Evolutionary conservation across 108 stramenopile genomes (phyloP).

Genomic region (Nitzschia inconspicua): DNA sequence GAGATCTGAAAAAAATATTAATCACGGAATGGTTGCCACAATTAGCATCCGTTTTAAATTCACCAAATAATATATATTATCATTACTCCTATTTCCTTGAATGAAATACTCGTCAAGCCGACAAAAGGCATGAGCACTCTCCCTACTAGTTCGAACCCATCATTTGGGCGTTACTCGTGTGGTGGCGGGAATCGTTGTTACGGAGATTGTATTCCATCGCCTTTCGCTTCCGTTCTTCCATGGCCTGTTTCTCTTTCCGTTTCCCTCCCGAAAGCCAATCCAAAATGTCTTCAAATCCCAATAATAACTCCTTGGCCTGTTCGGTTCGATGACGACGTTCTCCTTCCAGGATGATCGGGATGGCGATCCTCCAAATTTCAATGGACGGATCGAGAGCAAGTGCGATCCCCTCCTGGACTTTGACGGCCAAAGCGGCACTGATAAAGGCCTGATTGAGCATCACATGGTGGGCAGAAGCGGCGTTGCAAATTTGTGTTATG

Average conservation of each 20-base stretch:
- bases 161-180: no score
- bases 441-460: conserved; percentile 58
- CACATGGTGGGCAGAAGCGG: conserved; percentile 49
- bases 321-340: conserved; percentile 28
- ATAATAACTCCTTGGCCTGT: conserved; percentile 13
- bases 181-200: no score
- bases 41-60: no score
- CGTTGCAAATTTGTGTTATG: conserved; percentile 47
- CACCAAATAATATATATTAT: no score
- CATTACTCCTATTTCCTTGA: no score
- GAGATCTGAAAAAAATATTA: no score
- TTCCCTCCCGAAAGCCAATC: conserved; percentile 26
- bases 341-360: conserved; percentile 47
- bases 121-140: no score
- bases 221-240: conserved; percentile 46
- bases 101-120: no score
- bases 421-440: conserved; percentile 49
- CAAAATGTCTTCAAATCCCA: not conserved
- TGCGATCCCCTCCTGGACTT: conserved; percentile 68
- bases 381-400: conserved; percentile 50
- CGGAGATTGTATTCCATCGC: conserved; percentile 47
- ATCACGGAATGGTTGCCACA: no score
- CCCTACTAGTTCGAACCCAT: no score
- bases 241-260: conserved; percentile 39
- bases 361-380: conserved; percentile 44